Conservation (phyloP, 2,329 filamentous ascomycete genomes). For the Exserohilum turcica region DNA sequence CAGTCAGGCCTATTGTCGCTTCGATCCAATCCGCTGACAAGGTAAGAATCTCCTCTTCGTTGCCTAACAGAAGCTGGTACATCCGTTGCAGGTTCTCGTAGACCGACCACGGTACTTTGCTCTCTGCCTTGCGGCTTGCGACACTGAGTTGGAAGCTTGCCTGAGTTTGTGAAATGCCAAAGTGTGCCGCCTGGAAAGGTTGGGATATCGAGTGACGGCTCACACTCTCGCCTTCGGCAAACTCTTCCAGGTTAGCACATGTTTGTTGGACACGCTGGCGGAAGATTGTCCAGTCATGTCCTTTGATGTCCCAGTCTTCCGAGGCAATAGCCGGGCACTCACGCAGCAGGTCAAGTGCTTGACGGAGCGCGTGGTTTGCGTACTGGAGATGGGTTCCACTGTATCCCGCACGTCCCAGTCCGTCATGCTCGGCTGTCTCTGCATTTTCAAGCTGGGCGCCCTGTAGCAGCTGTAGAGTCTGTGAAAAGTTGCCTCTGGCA, state of each 20-base stretch:
- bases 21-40: constrained; percentile 91
- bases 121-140: constrained; percentile 75
- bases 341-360: constrained; percentile 71
- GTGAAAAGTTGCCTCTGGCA: constrained; percentile 73
- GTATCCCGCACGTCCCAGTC: constrained; percentile 70
- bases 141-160: constrained; percentile 67
- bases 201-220: constrained; percentile 50
- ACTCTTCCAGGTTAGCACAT: constrained; percentile 72
- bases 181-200: constrained; percentile 51
- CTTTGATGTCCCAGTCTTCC: constrained; percentile 81
- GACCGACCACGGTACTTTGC: constrained; percentile 85
- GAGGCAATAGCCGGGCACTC: constrained; percentile 70
- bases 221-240: constrained; percentile 74
- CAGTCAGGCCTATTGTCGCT: constrained; percentile 78
- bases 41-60: constrained; percentile 73
- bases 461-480: constrained; percentile 70
- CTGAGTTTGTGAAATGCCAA: constrained; percentile 50
- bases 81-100: constrained; percentile 83
- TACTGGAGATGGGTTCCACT: constrained; percentile 76
- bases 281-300: constrained; percentile 82
- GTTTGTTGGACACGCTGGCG: constrained; percentile 73
- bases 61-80: constrained; percentile 80
- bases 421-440: constrained; percentile 66
- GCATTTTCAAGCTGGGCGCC: constrained; percentile 80
- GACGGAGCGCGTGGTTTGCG: constrained; percentile 72